Base-by-base conservation (phyloP, 345 rosid species). In the Pseudoturritis turrita region DNA sequence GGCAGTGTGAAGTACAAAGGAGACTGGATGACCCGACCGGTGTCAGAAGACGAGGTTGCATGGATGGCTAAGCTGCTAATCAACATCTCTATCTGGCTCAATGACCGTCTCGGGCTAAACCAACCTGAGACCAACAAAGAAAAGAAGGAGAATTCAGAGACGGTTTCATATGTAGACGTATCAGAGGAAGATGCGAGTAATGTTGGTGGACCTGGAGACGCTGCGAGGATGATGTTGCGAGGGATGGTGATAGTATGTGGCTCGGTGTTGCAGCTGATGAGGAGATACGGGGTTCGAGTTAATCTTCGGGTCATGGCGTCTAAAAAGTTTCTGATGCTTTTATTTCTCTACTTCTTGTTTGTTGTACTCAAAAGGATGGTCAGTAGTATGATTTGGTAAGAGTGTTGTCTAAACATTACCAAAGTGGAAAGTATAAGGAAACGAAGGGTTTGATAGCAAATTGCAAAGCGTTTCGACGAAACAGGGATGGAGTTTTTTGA, bases 1-100 rank as follows among this genome's bases (percentile, higher is more conserved):
- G 69, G 70, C 12, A 65, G 75, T 25, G 45, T 83, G 65, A 82
- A 80, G 66, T 91, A 86, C 83, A 86, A 86, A 76, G 96, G 96
- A 22, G 97, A 94, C 66, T 82, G 91, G 92, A 89, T 94, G 95
- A 87, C 78, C 59, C 94, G 95, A 10, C 98, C 98, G 0, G 74
- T 84, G 44, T 94, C 98, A 2, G 80, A 81, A 13, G 88, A 89
- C 40, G 98, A 91, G 80, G 80, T 94, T 31, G 89, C 82, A 35
- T 94, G 91, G 96, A 86, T 94, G 29, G 97, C 85, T 6, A 88
- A 85, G 65, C 54, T 85, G 65, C 83, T 94, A 12, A 81, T 94
- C 63, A 77, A 68, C 80, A 72, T 87, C 23, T 94, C 98, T 2
- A 56, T 52, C 46, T 78, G 86, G 95, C 71, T 91, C 51, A 94